Conservation (phyloP, 2,329 filamentous ascomycete species). For the Microascus cirrosus region DNA sequence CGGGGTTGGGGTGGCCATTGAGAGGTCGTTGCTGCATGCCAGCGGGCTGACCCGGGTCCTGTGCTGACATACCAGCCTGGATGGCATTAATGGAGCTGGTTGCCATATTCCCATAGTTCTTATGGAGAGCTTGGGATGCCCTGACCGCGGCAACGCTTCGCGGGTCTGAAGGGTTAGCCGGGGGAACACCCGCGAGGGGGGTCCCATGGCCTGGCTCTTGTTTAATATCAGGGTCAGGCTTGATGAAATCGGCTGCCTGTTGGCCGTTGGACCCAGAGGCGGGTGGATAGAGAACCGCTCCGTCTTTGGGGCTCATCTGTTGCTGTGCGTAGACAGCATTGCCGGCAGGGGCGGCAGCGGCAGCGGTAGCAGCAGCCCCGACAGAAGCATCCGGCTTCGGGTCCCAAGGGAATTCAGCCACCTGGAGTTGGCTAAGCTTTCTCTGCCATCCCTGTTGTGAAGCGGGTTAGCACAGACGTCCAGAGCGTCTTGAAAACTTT, state of each 20-base stretch:
- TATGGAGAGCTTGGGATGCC: slow-evolving; percentile 44
- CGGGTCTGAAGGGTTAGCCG: slow-evolving; percentile 6
- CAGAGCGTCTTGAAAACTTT: background rate
- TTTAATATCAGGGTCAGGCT: slow-evolving; percentile 35
- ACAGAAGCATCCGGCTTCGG: slow-evolving; percentile 42
- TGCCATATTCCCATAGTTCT: slow-evolving; percentile 52
- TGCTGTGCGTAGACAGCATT: slow-evolving; percentile 18
- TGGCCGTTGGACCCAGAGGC: slow-evolving; percentile 1
- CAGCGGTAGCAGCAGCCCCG: slow-evolving; percentile 11
- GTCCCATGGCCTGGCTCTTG: slow-evolving; percentile 31
- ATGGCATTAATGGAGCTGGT: slow-evolving; percentile 56
- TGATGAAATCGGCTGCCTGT: slow-evolving; percentile 21
- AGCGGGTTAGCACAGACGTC: background rate
- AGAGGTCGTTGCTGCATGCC: background rate
- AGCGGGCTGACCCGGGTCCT: slow-evolving; percentile 11
- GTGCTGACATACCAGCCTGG: slow-evolving; percentile 26
- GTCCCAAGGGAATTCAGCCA: slow-evolving; percentile 93
- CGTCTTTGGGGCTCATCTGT: slow-evolving; percentile 2
- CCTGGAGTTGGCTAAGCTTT: slow-evolving; percentile 73
- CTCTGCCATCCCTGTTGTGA: slow-evolving; percentile 74
- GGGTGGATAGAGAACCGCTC: slow-evolving; percentile 15
- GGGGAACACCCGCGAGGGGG: slow-evolving; percentile 14
- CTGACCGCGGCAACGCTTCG: slow-evolving; percentile 36
- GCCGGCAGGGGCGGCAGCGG: slow-evolving; percentile 16
- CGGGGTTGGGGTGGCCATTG: slow-evolving; percentile 1